Base-by-base conservation (phyloP, 495 filamentous ascomycete genomes). In the Aspergillus egyptiacus region DNA sequence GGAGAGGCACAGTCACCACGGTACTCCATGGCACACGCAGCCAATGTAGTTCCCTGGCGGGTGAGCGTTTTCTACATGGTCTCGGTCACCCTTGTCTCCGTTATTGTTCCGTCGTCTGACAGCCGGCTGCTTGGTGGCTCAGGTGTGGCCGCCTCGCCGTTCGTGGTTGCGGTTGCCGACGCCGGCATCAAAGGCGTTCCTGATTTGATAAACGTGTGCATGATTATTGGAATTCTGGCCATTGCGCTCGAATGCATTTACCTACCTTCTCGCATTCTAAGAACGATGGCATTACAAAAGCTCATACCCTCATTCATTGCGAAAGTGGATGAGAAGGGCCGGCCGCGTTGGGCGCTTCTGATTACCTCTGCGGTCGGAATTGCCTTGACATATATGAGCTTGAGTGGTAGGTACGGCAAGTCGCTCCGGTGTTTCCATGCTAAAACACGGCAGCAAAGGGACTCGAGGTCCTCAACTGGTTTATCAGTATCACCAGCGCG, bases 1-100 rank as follows among this genome's bases (percentile, higher is more conserved):
- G 56, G 59, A 15, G 59, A 59, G 28, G 57, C 65, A 13, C 40
- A 62, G 13, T 54, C 46, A 1, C 66, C 66, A 10, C 65, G 57
- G 0, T 59, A 41, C 22, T 62, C 60, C 24, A 59, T 68, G 49
- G 55, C 50, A 2, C 61, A 61, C 35, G 59, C 61, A n/a, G 53
- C 54, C 39, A 63, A 61, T 18, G 50, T 59, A 3, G 57, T 66
- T 18, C 55, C 57, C 13, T 57, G 44, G 38, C 61, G 65, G 17
- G 57, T 66, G 11, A 46, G 34, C 19, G 34, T 52, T n/a, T 46
- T 52, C 19, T 52, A 46, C 15, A 23, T 46, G 34, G 10, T 46
- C 8, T 46, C 42, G 5, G 36, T 52, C 2, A 27, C 40, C 3
- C 31, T 52, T 6, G 34, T 52, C 27, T 46, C 50, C 1, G 10